Conservation (phyloP, 345 rosid genomes). For the Eucalyptus brandiana region DNA sequence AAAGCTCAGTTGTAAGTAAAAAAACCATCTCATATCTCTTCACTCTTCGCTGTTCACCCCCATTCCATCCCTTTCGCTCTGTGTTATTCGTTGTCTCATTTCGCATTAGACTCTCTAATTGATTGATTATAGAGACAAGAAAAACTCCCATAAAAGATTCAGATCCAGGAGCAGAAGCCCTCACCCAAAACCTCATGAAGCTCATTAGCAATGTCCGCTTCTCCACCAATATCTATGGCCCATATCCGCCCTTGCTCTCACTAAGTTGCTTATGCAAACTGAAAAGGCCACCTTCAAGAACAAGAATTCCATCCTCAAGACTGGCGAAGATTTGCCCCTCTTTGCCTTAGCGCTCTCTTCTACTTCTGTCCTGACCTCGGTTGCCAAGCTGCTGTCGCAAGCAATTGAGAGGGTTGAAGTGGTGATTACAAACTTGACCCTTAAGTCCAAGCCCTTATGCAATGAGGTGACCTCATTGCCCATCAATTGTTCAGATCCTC, state of each 20-base stretch:
- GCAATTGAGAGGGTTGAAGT: slow-evolving; percentile 34
- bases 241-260: slow-evolving; percentile 31
- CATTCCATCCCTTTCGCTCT: no score
- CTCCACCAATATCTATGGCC: slow-evolving; percentile 82
- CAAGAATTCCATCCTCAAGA: slow-evolving; percentile 28
- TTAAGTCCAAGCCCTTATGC: not conserved
- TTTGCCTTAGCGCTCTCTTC: no score
- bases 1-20: no score
- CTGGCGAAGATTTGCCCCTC: no score
- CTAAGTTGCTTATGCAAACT: no score
- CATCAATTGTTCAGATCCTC: slow-evolving; percentile 80
- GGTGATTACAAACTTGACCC: slow-evolving; percentile 17
- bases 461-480: slow-evolving; percentile 21
- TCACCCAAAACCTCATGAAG: slow-evolving; percentile 68
- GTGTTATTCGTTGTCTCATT: not conserved
- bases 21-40: no score
- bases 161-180: slow-evolving; percentile 30
- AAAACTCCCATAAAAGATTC: not conserved
- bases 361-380: slow-evolving; percentile 27
- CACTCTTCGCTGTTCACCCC: no score
- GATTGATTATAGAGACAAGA: not conserved
- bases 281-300: slow-evolving; percentile 62
- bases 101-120: not conserved
- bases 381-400: slow-evolving; percentile 11
- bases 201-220: slow-evolving; percentile 73